Evolutionary conservation across 2,329 filamentous ascomycete species (phyloP).

Genomic region (Purpureocillium lavendulum): DNA sequence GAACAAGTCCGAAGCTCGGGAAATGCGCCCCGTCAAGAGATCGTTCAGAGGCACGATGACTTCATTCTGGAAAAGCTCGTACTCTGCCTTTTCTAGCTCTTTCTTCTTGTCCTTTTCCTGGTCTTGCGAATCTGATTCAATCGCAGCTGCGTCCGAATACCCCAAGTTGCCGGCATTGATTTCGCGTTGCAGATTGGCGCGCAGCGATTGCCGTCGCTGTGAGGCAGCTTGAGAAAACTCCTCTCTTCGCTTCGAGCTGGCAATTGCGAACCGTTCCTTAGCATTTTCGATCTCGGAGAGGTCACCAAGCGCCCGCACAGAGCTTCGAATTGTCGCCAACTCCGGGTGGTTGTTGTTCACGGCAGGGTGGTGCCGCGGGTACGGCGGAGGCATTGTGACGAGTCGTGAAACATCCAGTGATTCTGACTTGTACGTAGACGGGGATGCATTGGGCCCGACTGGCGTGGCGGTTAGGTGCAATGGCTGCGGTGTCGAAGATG

Average conservation of each 20-base stretch:
- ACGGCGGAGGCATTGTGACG: constrained; percentile 86
- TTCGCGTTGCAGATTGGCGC: constrained; percentile 68
- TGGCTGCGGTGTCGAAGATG: constrained; percentile 33
- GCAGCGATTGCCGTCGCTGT: constrained; percentile 55
- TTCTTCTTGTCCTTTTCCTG: constrained; percentile 65
- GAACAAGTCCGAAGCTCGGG: constrained; percentile 67
- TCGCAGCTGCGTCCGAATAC: constrained; percentile 74
- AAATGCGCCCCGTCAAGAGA: constrained; percentile 67
- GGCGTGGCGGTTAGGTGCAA: constrained; percentile 31
- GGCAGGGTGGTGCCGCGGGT: constrained; percentile 88
- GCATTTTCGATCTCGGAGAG: constrained; percentile 62
- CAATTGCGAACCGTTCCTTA: constrained; percentile 52
- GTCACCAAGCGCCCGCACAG: constrained; percentile 66
- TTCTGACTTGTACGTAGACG: constrained; percentile 37
- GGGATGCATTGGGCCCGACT: constrained; percentile 31
- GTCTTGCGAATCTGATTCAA: constrained; percentile 65
- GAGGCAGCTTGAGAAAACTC: constrained; percentile 41
- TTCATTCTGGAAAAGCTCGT: constrained; percentile 73
- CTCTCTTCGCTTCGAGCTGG: constrained; percentile 49
- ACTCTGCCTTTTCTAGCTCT: constrained; percentile 68
- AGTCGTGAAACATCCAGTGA: constrained; percentile 83
- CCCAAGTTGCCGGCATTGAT: constrained; percentile 70
- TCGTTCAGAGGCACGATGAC: constrained; percentile 82
- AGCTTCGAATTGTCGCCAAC: constrained; percentile 65
- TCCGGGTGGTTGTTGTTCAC: constrained; percentile 95